phyloP scores from a whole-genome alignment of 1,139 yeast genomes.

The Geotrichum reessii region DNA sequence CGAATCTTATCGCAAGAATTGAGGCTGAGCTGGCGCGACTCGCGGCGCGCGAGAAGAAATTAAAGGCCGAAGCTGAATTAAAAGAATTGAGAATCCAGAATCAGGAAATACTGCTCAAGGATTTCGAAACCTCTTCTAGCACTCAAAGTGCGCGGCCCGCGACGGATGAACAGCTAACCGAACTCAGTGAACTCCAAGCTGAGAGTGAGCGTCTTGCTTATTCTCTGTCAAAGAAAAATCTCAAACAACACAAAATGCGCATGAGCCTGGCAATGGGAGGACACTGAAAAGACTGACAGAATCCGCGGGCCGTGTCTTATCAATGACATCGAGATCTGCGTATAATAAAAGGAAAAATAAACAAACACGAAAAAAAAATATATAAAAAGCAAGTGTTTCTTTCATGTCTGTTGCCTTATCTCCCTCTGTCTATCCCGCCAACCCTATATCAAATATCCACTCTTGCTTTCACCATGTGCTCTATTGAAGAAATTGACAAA shows the following conservation, averaged over 20 bases:
- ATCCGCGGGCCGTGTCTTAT: background rate
- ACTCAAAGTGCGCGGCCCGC: slow-evolving; percentile 28
- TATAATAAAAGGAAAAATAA: too few relatives aligned
- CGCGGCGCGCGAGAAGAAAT: slow-evolving; percentile 26
- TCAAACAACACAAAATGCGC: slow-evolving; percentile 29
- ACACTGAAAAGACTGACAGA: background rate
- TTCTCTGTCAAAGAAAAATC: slow-evolving; percentile 32
- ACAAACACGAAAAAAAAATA: background rate
- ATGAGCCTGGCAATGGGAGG: slow-evolving; percentile 17
- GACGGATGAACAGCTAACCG: slow-evolving; percentile 37
- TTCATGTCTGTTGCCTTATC: background rate
- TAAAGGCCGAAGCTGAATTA: slow-evolving; percentile 28
- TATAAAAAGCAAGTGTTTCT: background rate
- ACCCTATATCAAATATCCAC: background rate
- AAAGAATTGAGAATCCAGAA: slow-evolving; percentile 13
- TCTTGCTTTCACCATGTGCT: background rate
- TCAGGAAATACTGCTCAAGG: slow-evolving; percentile 6
- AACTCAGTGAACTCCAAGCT: slow-evolving; percentile 35
- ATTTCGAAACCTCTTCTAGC: background rate
- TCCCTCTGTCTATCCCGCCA: background rate
- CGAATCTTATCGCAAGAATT: slow-evolving; percentile 23
- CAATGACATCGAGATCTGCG: background rate
- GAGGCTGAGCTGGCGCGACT: slow-evolving; percentile 29
- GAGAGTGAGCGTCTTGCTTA: slow-evolving; percentile 38
- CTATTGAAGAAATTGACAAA: slow-evolving; percentile 15